Conservation (phyloP, 805 yeast genomes). For the Huiozyma sinensis region DNA sequence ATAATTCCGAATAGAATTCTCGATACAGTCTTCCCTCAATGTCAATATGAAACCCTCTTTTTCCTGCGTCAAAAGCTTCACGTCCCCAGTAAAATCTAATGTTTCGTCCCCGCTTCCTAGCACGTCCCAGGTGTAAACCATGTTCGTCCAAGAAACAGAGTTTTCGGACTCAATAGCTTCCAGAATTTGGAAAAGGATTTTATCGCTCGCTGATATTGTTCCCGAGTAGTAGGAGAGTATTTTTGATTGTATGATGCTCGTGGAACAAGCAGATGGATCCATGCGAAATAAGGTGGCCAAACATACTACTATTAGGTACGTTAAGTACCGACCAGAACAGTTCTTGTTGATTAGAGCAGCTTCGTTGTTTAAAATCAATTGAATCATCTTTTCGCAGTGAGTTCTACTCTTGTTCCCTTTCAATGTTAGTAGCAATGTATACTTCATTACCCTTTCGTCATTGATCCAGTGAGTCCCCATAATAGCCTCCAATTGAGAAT, state of each 20-base stretch:
- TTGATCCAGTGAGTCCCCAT: constrained; percentile 40
- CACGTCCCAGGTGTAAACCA: constrained; percentile 59
- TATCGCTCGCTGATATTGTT: constrained; percentile 48
- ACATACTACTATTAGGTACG: constrained; percentile 37
- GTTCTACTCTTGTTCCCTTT: constrained; percentile 29
- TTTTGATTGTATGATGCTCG: constrained; percentile 35
- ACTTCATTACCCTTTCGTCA: constrained; percentile 34
- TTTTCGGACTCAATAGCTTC: constrained; percentile 44
- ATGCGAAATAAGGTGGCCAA: constrained; percentile 40
- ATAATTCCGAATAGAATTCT: constrained; percentile 36
- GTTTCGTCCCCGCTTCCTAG: constrained; percentile 30
- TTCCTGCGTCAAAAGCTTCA: constrained; percentile 37
- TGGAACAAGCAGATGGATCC: constrained; percentile 39
- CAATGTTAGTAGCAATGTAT: constrained; percentile 32
- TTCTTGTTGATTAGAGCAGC: constrained; percentile 26
- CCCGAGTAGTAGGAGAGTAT: constrained; percentile 54
- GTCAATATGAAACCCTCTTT: constrained; percentile 40
- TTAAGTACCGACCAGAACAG: constrained; percentile 16
- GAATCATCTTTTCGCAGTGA: constrained; percentile 45
- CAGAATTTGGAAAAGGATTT: constrained; percentile 46
- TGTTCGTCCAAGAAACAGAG: constrained; percentile 53
- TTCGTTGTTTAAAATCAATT: constrained; percentile 49
- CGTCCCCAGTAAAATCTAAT: constrained; percentile 37
- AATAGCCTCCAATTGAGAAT: constrained; percentile 57
- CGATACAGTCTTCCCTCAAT: constrained; percentile 39